A percentile compares a stretch with the other conserved stretches of the same genome.
Conservation (phyloP, 495 filamentous ascomycete genomes). For the Tuber brumale region DNA sequence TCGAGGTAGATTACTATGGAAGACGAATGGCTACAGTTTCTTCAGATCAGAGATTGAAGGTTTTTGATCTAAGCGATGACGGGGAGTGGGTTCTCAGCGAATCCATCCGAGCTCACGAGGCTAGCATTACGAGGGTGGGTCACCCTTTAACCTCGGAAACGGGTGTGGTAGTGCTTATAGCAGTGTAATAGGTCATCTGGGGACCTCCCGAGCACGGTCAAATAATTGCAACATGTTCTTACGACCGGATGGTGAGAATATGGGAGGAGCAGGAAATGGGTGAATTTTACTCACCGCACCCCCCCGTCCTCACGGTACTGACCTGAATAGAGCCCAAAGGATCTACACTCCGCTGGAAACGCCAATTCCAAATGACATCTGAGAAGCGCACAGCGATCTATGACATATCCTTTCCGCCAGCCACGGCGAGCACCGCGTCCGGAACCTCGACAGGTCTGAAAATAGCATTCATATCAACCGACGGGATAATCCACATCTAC, state of each 20-base stretch:
- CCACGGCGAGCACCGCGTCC: conserved; percentile 47
- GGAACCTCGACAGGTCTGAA: conserved; percentile 66
- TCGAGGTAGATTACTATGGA: conserved; percentile 61
- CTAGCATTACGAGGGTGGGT: conserved; percentile 77
- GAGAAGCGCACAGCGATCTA: conserved; percentile 41
- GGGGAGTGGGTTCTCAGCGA: conserved; percentile 74
- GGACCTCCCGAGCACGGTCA: conserved; percentile 41
- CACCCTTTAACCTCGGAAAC: not conserved
- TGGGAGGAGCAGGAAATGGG: conserved; percentile 43
- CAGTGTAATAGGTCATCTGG: conserved; percentile 36
- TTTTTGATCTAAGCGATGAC: conserved; percentile 75
- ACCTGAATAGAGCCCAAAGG: conserved; percentile 27
- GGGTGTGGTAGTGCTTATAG: conserved; percentile 11
- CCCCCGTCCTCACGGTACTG: not conserved
- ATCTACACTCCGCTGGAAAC: conserved; percentile 39
- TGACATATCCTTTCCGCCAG: conserved; percentile 42
- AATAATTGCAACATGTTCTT: conserved; percentile 41
- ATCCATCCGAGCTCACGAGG: conserved; percentile 84
- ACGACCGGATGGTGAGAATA: conserved; percentile 38
- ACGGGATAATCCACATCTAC: conserved; percentile 70
- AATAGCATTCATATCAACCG: conserved; percentile 73
- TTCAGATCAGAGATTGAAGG: conserved; percentile 86
- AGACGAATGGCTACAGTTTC: conserved; percentile 84
- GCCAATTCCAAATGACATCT: conserved; percentile 40
- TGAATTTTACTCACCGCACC: conserved; percentile 6